Evolutionary conservation across 768 basidiomycete genomes (phyloP).

Genomic region (Pisolithus marmoratus): DNA sequence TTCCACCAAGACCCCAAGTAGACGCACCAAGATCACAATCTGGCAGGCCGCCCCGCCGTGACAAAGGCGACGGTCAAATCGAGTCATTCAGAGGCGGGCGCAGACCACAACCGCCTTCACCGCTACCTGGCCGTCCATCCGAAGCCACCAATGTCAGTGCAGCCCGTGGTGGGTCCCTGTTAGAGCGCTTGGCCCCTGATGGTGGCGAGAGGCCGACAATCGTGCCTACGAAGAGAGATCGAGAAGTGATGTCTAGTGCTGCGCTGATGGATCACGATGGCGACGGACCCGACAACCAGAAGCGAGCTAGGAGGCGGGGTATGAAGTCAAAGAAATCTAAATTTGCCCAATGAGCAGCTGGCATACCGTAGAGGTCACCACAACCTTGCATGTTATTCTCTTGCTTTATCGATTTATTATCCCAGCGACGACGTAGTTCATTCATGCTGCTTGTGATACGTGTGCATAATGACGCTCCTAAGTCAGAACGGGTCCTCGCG

Average conservation of each 20-base stretch:
- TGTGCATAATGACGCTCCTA: neutral
- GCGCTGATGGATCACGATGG: slow-evolving; percentile 8
- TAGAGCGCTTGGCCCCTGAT: slow-evolving; percentile 33
- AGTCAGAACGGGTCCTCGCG: neutral
- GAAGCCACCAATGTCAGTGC: slow-evolving; percentile 1
- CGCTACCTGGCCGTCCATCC: slow-evolving; percentile 8
- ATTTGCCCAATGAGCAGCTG: slow-evolving; percentile 4
- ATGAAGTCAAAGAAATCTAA: slow-evolving; percentile 17
- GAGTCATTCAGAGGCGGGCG: slow-evolving; percentile 8
- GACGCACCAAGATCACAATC: slow-evolving; percentile 10
- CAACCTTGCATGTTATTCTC: neutral
- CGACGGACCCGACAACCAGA: slow-evolving; percentile 19
- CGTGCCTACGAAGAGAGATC: slow-evolving; percentile 26
- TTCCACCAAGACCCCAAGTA: slow-evolving; percentile 24
- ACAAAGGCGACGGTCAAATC: slow-evolving; percentile 14
- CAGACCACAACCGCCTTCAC: slow-evolving; percentile 8
- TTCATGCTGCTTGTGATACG: neutral
- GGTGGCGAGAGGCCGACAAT: slow-evolving; percentile 18
- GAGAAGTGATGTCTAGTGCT: slow-evolving; percentile 20
- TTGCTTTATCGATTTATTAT: neutral
- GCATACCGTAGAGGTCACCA: neutral
- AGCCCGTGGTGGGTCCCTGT: slow-evolving; percentile 29
- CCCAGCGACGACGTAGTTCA: neutral
- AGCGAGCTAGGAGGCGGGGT: slow-evolving; percentile 19
- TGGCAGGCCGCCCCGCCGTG: slow-evolving; percentile 14